Evolutionary conservation across 768 basidiomycete species (phyloP).

Genomic region (Nidularia pulvinata): DNA sequence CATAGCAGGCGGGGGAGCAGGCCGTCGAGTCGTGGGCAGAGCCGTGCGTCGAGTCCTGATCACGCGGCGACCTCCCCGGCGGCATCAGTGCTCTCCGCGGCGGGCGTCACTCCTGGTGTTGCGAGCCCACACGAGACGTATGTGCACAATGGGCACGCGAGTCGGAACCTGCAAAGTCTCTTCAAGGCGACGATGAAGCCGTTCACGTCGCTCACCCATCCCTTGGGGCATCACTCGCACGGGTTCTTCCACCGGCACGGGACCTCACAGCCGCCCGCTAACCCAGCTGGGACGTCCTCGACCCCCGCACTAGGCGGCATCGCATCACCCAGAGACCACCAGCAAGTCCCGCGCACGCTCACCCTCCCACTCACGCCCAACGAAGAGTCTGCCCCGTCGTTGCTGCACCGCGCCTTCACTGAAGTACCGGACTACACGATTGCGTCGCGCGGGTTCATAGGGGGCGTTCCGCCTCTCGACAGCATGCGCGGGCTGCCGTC

Average conservation of each 20-base stretch:
- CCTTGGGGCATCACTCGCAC: slow-evolving; percentile 10
- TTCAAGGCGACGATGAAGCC: slow-evolving; percentile 67
- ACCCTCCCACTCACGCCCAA: slow-evolving; percentile 5
- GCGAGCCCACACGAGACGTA: slow-evolving; percentile 41
- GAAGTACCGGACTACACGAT: slow-evolving; percentile 87
- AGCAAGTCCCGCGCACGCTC: background rate
- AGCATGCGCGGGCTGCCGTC: slow-evolving; percentile 80
- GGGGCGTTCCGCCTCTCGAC: slow-evolving; percentile 85
- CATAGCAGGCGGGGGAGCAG: too few relatives aligned
- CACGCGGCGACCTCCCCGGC: too few relatives aligned
- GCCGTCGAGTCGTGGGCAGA: too few relatives aligned
- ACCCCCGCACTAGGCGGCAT: background rate
- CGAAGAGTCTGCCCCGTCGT: slow-evolving; percentile 15
- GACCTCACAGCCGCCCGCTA: background rate
- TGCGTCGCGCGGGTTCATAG: slow-evolving; percentile 86
- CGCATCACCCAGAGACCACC: background rate
- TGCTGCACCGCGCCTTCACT: slow-evolving; percentile 65
- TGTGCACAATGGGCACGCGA: slow-evolving; percentile 50
- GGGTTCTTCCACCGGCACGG: background rate
- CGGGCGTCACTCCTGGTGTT: background rate
- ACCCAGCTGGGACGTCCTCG: background rate
- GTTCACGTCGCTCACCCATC: slow-evolving; percentile 38
- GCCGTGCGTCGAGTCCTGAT: too few relatives aligned
- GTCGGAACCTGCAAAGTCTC: slow-evolving; percentile 49
- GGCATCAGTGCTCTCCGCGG: too few relatives aligned